These are phyloP conservation scores for Begonia masoniana DNA, from an alignment of 306 rosid genomes.

Conservation along the genomic window DNA sequence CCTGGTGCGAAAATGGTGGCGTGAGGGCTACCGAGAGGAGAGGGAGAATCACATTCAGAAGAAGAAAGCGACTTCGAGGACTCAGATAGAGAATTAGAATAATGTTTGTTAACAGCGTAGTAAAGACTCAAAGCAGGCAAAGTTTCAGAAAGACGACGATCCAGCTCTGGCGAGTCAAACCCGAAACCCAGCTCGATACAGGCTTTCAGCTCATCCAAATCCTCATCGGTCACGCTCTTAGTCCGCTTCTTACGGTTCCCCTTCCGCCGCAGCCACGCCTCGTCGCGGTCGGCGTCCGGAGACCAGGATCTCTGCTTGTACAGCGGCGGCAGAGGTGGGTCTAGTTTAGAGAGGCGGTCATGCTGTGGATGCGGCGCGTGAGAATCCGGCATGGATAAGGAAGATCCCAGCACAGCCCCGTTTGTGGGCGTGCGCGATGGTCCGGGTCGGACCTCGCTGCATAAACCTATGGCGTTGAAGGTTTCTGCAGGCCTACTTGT, in stretches of 20 bases:
- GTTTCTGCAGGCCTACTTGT: not conserved
- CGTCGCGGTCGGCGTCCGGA: constrained; percentile 53
- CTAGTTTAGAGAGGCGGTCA: not conserved
- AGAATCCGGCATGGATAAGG: constrained; percentile 23
- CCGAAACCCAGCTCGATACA: constrained; percentile 72
- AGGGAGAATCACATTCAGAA: constrained; percentile 20
- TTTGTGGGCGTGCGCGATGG: not conserved
- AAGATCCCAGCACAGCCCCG: constrained; percentile 6
- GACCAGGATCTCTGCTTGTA: constrained; percentile 61
- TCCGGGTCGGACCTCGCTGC: constrained; percentile 6
- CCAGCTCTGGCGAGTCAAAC: constrained; percentile 44
- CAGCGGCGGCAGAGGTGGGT: constrained; percentile 15
- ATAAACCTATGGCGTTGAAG: constrained; percentile 3
- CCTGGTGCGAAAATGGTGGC: constrained; percentile 38
- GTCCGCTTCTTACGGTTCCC: constrained; percentile 7
- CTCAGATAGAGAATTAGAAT: constrained; percentile 12
- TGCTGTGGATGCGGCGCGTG: constrained; percentile 15
- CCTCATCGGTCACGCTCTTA: constrained; percentile 56
- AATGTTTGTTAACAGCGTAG: constrained; percentile 41
- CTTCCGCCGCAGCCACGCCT: constrained; percentile 61
- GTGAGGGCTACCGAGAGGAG: constrained; percentile 14
- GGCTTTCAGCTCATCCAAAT: constrained; percentile 59
- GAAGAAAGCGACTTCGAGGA: constrained; percentile 8
- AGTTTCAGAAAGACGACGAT: constrained; percentile 34
- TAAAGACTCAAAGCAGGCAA: constrained; percentile 54